Conservation (phyloP, 768 basidiomycete species). For the Agaricus blazei region DNA sequence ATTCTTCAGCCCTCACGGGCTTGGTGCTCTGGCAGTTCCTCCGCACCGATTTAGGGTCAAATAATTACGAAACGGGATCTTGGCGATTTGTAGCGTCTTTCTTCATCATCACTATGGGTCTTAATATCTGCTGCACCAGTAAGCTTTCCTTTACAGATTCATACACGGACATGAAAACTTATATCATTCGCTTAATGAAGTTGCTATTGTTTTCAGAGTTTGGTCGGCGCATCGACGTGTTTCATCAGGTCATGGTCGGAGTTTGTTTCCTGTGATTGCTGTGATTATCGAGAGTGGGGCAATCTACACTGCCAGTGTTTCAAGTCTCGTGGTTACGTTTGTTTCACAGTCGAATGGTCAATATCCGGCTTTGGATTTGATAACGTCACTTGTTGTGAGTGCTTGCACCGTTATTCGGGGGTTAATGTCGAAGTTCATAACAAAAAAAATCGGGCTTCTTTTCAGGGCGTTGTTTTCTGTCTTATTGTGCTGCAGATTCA, state of each 20-base stretch:
- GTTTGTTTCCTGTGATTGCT: neutral
- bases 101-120: slow-evolving; percentile 2
- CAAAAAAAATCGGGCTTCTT: neutral
- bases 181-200: neutral
- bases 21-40: neutral
- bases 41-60: neutral
- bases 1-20: neutral
- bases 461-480: slow-evolving; percentile 4
- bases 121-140: slow-evolving; percentile 7
- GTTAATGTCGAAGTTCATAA: no score
- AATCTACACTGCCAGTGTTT: neutral
- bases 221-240: neutral
- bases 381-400: slow-evolving; percentile 6
- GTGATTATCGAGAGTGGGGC: slow-evolving; percentile 5
- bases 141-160: neutral
- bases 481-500: slow-evolving; percentile 6
- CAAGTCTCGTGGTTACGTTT: neutral
- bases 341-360: neutral
- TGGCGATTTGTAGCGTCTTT: neutral
- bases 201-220: neutral
- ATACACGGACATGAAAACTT: no score
- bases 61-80: neutral
- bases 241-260: neutral
- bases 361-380: slow-evolving; percentile 1
- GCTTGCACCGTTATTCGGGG: no score